A percentile compares a stretch with the other conserved stretches of the same genome.
phyloP scores from a whole-genome alignment of 305 asterid species.

The Fraxinus paxiana region DNA sequence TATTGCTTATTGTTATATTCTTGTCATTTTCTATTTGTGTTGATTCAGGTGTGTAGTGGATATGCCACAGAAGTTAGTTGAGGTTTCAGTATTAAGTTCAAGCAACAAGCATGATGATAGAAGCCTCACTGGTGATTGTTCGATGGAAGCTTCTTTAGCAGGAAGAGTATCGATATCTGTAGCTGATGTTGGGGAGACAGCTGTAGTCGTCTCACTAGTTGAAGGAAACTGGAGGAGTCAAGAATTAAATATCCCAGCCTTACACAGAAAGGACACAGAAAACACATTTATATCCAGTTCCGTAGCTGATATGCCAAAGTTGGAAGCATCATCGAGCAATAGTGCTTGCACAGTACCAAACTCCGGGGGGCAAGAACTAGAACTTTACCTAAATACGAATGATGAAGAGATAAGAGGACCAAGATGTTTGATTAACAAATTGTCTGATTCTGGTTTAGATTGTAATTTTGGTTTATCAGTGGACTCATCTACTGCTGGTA shows the following conservation, averaged over 20 bases:
- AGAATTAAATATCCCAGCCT: conserved; percentile 35
- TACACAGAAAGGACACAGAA: conserved; percentile 30
- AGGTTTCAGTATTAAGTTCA: conserved; percentile 26
- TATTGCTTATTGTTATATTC: conserved; percentile 26
- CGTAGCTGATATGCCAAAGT: conserved; percentile 28
- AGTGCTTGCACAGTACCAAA: conserved; percentile 30
- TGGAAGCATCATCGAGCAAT: conserved; percentile 30
- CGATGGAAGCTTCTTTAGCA: conserved; percentile 49
- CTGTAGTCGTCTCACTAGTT: conserved; percentile 63
- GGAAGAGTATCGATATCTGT: conserved; percentile 72
- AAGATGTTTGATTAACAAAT: conserved; percentile 24
- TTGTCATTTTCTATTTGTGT: conserved; percentile 31
- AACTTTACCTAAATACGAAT: conserved; percentile 33
- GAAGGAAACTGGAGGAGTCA: conserved; percentile 45
- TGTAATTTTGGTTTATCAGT: conserved; percentile 39
- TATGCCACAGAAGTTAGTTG: conserved; percentile 35
- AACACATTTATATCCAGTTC: conserved; percentile 30
- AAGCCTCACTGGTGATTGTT: conserved; percentile 30
- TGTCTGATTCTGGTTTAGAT: conserved; percentile 40
- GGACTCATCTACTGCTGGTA: conserved; percentile 46
- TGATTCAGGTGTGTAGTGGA: conserved; percentile 63
- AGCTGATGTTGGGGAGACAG: conserved; percentile 92
- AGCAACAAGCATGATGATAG: conserved; percentile 40
- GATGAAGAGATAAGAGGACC: conserved; percentile 26
- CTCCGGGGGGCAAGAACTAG: conserved; percentile 33